phyloP scores from a whole-genome alignment of 148 eudicot species.

The Persicaria tinctoria region DNA sequence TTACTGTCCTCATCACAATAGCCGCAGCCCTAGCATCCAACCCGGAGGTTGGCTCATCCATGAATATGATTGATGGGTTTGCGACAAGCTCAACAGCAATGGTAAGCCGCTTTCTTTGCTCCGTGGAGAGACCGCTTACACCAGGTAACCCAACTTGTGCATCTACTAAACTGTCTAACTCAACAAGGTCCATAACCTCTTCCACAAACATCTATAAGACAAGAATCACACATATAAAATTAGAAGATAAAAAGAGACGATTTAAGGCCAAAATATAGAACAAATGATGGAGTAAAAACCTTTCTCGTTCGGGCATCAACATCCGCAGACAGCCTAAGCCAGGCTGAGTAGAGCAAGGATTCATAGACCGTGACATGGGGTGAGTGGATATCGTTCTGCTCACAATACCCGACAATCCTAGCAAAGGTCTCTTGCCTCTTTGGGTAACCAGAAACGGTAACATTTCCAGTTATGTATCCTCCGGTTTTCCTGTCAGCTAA shows the following conservation, averaged over 20 bases:
- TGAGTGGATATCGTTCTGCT: constrained; percentile 73
- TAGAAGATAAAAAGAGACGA: not conserved
- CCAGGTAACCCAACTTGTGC: constrained; percentile 52
- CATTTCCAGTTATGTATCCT: constrained; percentile 63
- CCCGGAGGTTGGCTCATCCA: constrained; percentile 80
- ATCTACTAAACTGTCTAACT: constrained; percentile 25
- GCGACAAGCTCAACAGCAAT: constrained; percentile 68
- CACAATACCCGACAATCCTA: constrained; percentile 73
- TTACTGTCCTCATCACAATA: constrained; percentile 62
- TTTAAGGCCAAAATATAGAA: not conserved
- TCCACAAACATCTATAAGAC: constrained; percentile 42
- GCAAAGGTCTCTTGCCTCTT: constrained; percentile 78
- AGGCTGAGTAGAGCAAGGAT: constrained; percentile 72
- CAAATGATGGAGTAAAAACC: constrained; percentile 20
- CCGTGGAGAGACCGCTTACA: constrained; percentile 48
- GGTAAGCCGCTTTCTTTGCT: constrained; percentile 63
- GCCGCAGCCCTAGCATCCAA: constrained; percentile 77
- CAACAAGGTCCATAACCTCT: constrained; percentile 55
- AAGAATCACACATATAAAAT: too few species aligned
- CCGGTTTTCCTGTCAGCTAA: constrained; percentile 83
- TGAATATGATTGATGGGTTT: constrained; percentile 62
- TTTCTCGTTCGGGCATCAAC: constrained; percentile 37
- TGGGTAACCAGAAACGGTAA: constrained; percentile 65
- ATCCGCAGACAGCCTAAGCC: constrained; percentile 66
- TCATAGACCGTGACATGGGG: constrained; percentile 73